phyloP scores from a whole-genome alignment of 1,284 basidiomycete species.

The Gymnopus androsaceus region DNA sequence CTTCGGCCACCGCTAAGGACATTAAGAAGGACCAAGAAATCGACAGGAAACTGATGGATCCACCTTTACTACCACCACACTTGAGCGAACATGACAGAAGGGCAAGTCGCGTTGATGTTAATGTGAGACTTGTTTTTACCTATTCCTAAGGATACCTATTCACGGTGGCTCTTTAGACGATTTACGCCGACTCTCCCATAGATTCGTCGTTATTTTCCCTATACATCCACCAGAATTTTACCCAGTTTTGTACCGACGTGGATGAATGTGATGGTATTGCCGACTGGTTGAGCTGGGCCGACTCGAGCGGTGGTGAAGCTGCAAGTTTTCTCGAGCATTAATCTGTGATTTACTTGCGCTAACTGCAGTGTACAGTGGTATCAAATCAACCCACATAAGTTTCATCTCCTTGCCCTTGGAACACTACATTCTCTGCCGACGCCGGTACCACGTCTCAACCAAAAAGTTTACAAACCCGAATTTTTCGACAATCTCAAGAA shows the following conservation, averaged over 20 bases:
- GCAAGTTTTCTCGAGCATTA: conserved; percentile 45
- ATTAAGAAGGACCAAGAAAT: conserved; percentile 56
- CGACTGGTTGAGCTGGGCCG: conserved; percentile 83
- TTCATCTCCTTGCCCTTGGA: conserved; percentile 78
- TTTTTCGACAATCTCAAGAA: conserved; percentile 64
- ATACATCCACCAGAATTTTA: conserved; percentile 94
- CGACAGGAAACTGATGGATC: conserved; percentile 53
- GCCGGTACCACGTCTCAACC: conserved; percentile 76
- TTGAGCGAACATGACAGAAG: conserved; percentile 63
- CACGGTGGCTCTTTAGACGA: conserved; percentile 40
- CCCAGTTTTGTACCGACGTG: conserved; percentile 77
- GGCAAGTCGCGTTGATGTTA: conserved; percentile 77
- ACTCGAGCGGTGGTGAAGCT: conserved; percentile 74
- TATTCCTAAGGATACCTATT: background rate
- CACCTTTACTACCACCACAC: conserved; percentile 55
- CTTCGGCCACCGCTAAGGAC: conserved; percentile 57
- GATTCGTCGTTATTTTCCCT: conserved; percentile 87
- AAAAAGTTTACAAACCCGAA: conserved; percentile 78
- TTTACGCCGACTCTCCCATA: conserved; percentile 88
- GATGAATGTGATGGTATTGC: conserved; percentile 74
- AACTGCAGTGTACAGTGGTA: conserved; percentile 55
- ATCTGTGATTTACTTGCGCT: conserved; percentile 12
- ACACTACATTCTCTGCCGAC: conserved; percentile 83
- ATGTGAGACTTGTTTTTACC: conserved; percentile 66
- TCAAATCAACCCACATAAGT: conserved; percentile 80